A percentile compares a stretch with the other conserved stretches of the same genome.
phyloP scores from a whole-genome alignment of 768 basidiomycete species.

The Boletus edulis region DNA sequence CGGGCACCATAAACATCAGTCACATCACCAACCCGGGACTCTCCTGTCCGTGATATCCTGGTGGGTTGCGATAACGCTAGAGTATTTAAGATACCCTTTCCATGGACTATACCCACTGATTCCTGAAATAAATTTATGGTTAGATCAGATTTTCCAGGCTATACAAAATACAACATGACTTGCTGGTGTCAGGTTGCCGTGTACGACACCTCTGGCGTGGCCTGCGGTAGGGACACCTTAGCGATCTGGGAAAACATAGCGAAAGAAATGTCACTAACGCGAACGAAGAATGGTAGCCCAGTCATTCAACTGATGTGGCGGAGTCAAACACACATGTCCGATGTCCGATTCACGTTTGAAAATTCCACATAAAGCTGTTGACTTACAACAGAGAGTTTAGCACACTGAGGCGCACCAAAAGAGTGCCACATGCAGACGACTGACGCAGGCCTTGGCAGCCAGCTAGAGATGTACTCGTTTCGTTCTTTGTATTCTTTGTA shows the following conservation, averaged over 20 bases:
- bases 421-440: too few relatives aligned
- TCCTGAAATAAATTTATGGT: background rate
- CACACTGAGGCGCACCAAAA: background rate
- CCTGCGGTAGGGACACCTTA: background rate
- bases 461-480: too few relatives aligned
- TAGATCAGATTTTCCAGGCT: background rate
- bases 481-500: too few relatives aligned
- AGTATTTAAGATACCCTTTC: constrained; percentile 1
- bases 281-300: constrained; percentile 5
- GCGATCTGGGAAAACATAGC: background rate
- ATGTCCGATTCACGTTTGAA: too few relatives aligned
- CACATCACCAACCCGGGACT: background rate
- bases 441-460: too few relatives aligned
- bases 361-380: background rate
- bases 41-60: too few relatives aligned
- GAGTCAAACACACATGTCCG: background rate
- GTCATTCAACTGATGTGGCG: background rate
- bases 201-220: background rate
- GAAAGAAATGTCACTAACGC: background rate
- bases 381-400: background rate
- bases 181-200: constrained; percentile 10
- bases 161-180: background rate
- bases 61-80: too few relatives aligned
- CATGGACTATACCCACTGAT: background rate
- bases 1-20: constrained; percentile 1